Base-by-base conservation (phyloP, 2,329 filamentous ascomycete species). In the Lojkania enalia region DNA sequence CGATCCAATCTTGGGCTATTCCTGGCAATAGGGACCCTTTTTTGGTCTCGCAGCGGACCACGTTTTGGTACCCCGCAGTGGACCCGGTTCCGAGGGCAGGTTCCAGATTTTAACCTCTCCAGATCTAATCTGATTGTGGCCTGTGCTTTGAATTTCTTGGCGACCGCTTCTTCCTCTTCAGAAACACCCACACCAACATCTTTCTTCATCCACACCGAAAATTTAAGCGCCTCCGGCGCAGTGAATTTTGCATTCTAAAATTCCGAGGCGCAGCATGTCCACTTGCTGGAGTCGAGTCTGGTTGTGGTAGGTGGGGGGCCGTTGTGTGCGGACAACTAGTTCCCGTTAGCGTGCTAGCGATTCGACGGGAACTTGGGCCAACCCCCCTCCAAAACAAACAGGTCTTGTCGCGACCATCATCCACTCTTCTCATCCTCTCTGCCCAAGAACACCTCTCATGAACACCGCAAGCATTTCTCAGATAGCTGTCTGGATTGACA, bases 401-500 rank as follows among this genome's bases (percentile, higher is more conserved):
- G n/a, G n/a, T n/a, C n/a, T n/a, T n/a, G n/a, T n/a, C n/a, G n/a
- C n/a, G n/a, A n/a, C n/a, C n/a, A n/a, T n/a, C n/a, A n/a, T n/a
- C n/a, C n/a, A n/a, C n/a, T n/a, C n/a, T n/a, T n/a, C n/a, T n/a
- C n/a, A n/a, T n/a, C n/a, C n/a, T n/a, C n/a, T n/a, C n/a, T n/a
- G n/a, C n/a, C n/a, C n/a, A n/a, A n/a, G n/a, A n/a, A n/a, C 25
- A 27, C n/a, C 25, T 9, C n/a, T n/a, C 39, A 42, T 42, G 39
- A 36, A n/a, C 44, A 13, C 44, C 14, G 30, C 15, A 31, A 48
- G 39, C 39, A 20, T 32, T 36, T 47, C 21, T 27, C 27, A 46
- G 13, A 45, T 51, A 20, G 18, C 39, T n/a, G 40, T 49, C 33
- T 51, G 46, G 48, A 44, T 49, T 37, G 48, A 51, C 25, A 41